A percentile compares a stretch with the other conserved stretches of the same genome.
phyloP scores from a whole-genome alignment of 306 rosid species.

The Quercus variabilis region DNA sequence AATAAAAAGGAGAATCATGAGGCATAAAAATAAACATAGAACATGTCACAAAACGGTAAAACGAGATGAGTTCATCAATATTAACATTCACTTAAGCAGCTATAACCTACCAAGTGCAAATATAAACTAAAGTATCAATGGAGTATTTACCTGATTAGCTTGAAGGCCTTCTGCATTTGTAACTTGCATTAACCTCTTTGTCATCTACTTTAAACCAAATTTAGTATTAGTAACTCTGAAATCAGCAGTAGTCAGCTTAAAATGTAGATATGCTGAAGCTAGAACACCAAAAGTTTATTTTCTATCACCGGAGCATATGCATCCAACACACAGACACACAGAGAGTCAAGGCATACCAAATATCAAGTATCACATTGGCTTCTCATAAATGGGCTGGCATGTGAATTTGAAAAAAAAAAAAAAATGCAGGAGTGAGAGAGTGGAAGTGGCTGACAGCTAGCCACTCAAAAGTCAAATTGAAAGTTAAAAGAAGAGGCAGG shows the following conservation, averaged over 20 bases:
- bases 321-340: not conserved
- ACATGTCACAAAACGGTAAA: not conserved
- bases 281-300: not conserved
- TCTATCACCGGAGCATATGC: not conserved
- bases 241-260: not conserved
- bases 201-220: conserved; percentile 65
- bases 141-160: conserved; percentile 66
- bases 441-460: too few relatives aligned
- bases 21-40: not conserved
- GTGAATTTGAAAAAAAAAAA: too few relatives aligned
- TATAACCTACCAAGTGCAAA: conserved; percentile 7
- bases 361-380: not conserved
- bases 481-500: too few relatives aligned
- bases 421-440: too few relatives aligned
- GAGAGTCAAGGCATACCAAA: not conserved
- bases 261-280: not conserved
- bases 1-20: not conserved
- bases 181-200: conserved; percentile 78
- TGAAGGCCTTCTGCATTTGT: conserved; percentile 81
- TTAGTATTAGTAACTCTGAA: not conserved
- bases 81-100: conserved; percentile 8
- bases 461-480: too few relatives aligned
- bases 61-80: not conserved
- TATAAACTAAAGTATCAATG: conserved; percentile 10
- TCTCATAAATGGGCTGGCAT: not conserved